phyloP scores from a whole-genome alignment of 2,329 filamentous ascomycete species.

The Arthroderma uncinatum region DNA sequence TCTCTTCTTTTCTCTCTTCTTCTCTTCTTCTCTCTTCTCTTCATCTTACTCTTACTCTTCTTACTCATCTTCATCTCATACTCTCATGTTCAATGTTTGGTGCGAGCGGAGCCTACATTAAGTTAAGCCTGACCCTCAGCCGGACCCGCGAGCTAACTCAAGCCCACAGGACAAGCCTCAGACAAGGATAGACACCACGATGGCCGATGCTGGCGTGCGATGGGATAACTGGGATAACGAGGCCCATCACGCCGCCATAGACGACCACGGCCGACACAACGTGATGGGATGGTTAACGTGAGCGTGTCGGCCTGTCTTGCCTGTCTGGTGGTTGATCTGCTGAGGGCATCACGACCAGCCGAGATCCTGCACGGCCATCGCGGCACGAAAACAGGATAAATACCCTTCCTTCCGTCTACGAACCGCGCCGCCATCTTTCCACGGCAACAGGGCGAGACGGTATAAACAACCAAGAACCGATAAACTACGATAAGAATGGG shows the following conservation, averaged over 20 bases:
- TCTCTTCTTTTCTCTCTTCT: background rate
- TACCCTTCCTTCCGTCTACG: no score
- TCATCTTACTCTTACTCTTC: background rate
- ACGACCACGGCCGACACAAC: background rate
- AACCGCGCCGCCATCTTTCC: no score
- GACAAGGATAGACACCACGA: background rate
- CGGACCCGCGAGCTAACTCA: background rate
- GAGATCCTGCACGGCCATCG: background rate
- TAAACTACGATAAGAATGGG: background rate
- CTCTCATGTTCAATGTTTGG: no score
- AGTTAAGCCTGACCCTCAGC: background rate
- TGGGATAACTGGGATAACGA: background rate
- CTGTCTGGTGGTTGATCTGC: constrained; percentile 1
- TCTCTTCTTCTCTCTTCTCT: background rate
- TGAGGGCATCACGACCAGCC: constrained; percentile 1
- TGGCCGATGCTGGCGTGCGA: constrained; percentile 1
- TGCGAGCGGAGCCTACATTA: no score
- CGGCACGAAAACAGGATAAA: background rate
- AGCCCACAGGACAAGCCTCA: background rate
- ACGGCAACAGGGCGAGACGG: no score
- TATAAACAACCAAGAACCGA: background rate
- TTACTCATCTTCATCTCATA: background rate
- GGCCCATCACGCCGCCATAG: background rate
- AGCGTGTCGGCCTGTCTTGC: constrained; percentile 1
- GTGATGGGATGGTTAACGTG: constrained; percentile 1